Evolutionary conservation across 495 filamentous ascomycete species (phyloP).

Genomic region (Hyaloscypha hepaticicola): DNA sequence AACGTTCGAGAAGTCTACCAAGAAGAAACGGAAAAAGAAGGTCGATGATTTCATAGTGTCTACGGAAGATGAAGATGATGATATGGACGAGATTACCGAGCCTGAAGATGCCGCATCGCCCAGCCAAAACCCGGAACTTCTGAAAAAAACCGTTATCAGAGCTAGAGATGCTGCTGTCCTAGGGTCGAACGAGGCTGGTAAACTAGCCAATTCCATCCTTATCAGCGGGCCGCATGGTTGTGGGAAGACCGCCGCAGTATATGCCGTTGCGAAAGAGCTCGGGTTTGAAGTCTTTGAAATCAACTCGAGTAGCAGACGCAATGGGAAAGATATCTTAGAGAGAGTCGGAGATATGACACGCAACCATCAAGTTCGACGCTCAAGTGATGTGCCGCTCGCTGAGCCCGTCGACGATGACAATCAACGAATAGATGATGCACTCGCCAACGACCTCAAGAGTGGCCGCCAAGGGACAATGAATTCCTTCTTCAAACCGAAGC

Average conservation of each 20-base stretch:
- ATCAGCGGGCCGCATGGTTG: constrained; percentile 88
- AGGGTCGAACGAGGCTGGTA: constrained; percentile 43
- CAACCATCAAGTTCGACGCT: constrained; percentile 81
- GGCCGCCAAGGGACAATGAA: constrained; percentile 75
- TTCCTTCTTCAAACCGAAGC: constrained; percentile 69
- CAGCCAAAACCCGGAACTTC: constrained; percentile 37
- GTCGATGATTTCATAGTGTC: constrained; percentile 84
- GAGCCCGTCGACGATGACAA: constrained; percentile 35
- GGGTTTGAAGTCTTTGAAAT: constrained; percentile 96
- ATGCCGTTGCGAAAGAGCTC: constrained; percentile 93
- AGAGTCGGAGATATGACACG: constrained; percentile 94
- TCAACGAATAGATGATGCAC: constrained; percentile 44
- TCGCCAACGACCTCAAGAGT: constrained; percentile 57
- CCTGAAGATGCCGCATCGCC: constrained; percentile 56
- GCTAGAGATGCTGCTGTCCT: constrained; percentile 43
- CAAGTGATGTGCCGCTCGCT: constrained; percentile 26
- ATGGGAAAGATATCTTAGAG: constrained; percentile 86
- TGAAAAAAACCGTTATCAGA: constrained; percentile 63
- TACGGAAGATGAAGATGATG: constrained; percentile 76
- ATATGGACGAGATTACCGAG: constrained; percentile 72
- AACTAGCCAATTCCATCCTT: constrained; percentile 62
- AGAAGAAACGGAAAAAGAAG: constrained; percentile 68
- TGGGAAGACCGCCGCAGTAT: constrained; percentile 90
- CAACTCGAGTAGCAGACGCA: constrained; percentile 77
- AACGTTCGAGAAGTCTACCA: constrained; percentile 40